Base-by-base conservation (phyloP, 768 basidiomycete genomes). In the Leccinum subgranulosum region DNA sequence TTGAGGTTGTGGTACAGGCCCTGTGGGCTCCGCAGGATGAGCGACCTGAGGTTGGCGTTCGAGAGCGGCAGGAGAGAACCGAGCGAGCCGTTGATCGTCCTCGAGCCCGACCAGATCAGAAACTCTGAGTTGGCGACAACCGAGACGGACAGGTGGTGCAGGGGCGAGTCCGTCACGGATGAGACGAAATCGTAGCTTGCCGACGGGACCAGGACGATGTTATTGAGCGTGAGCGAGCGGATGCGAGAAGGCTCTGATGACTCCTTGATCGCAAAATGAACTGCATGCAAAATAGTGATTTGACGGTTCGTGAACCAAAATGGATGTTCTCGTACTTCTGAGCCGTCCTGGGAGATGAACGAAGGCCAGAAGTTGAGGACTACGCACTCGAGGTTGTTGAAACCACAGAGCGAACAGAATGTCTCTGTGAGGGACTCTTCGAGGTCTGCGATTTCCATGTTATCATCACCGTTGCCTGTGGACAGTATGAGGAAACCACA, bases 241-340 rank as follows among this genome's bases (percentile, higher is more conserved):
- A 71, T 55, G 57, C 12, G 25, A 6, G 60, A 67, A 0, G 62
- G 64, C 25, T 64, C 56, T 3, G 60, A 66, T 0, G 63, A 66
- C 28, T 64, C 57, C 17, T 17, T 36, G 36, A 71, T 58, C 17
- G 64, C 59, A 46, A 62, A 31, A 23, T 73, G 62, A 6, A 66
- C 46, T 0, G 70, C 64, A 14, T 73, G 61, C 36, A 68, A 45
- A 6, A 72, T 51, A 2, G 60, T 39, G 25, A 66, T 31, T 46
- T 72, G 70, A 36, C 71, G 67, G 51, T 60, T 61, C 33, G 71
- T 60, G 49, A 73, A 72, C 70, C 71, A 72, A 48, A 61, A 72
- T 3, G 70, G 69, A 17, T 66, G 61, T 25, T 72, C 71, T 9
- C 51, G 64, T 8, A 66, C 46, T 51, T 72, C 67, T 8, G 27